Evolutionary conservation across 306 rosid species (phyloP), one percentile per base, ranked within the genome.

Genomic region (Rosa chinensis): DNA sequence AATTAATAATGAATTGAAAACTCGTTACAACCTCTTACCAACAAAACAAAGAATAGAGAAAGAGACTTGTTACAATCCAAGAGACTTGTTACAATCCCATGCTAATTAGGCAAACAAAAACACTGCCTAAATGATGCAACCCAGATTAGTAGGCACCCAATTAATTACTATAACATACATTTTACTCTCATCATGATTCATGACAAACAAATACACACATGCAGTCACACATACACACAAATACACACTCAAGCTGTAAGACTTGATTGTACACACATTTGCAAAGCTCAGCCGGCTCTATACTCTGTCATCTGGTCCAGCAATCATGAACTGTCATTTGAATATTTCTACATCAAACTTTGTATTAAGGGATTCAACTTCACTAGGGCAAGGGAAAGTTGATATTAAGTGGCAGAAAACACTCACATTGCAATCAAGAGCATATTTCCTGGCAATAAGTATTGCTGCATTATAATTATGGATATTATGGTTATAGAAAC

Each of bases 301-400:
- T 75, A 92, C 92, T 84, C 89, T 87, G 81, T 94, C 99, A 79
- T 92, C 97, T 59, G 99, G 97, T 44, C 97, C 97, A 52, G 89
- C 99, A 84, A 94, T 92, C 91, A 90, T 91, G 10, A 92, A 97
- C 97, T 94, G 92, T 45, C 81, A 84, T 28, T 42, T 18, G 74
- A 82, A 71, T 55, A 20, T 55, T 49, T 56, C 20, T 16, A 70
- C 12, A 66, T 23, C 72, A 75, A 61, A 43, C 49, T 62, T 64
- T 52, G 5, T 74, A 18, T 10, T 58, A 53, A 45, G 53, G 25
- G 37, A 64, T 62, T 6, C 23, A 66, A 37, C 11, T 37, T 32
- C 11, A 16, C 23, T 66, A 25, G 67, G 37, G 11, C 47, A 35
- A 9, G 11, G 25, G 71, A 37, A 52, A 7, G 43, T 12, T 16